Evolutionary conservation across 768 basidiomycete species (phyloP).

Genomic region (Kwoniella dejecticola): DNA sequence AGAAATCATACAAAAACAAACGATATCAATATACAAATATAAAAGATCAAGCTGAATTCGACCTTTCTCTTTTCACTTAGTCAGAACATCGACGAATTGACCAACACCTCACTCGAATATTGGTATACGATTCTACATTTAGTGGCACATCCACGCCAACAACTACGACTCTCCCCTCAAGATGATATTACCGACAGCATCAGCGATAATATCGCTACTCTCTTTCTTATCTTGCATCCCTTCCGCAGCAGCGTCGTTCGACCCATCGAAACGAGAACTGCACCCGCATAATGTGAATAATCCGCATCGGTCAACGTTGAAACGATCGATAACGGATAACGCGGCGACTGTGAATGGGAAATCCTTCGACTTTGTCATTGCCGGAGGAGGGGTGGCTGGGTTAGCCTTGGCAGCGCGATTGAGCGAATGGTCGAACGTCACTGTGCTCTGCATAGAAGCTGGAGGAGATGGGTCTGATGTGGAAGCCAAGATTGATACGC

Average conservation of each 20-base stretch:
- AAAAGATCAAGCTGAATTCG: too few species aligned
- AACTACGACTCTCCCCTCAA: too few species aligned
- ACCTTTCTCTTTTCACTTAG: too few species aligned
- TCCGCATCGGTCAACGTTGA: conserved; percentile 33
- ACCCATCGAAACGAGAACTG: not conserved
- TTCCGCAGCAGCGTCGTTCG: not conserved
- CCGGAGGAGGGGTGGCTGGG: conserved; percentile 61
- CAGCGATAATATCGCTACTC: conserved; percentile 3
- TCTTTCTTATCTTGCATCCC: not conserved
- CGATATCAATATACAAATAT: too few species aligned
- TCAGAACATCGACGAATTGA: not conserved
- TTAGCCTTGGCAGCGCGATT: conserved; percentile 60
- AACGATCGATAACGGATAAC: conserved; percentile 31
- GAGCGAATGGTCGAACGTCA: conserved; percentile 60
- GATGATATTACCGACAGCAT: not conserved
- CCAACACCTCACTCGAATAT: not conserved
- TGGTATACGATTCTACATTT: not conserved
- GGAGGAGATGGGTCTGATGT: conserved; percentile 53
- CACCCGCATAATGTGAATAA: conserved; percentile 38
- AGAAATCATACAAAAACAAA: not conserved
- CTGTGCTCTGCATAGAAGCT: conserved; percentile 59
- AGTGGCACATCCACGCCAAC: not conserved
- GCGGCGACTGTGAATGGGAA: conserved; percentile 26
- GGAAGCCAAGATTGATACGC: conserved; percentile 49
- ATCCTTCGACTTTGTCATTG: conserved; percentile 61